Evolutionary conservation across 129 eudicot genomes (phyloP), one percentile per base, ranked within the genome.

Genomic region (Mikania micrantha): DNA sequence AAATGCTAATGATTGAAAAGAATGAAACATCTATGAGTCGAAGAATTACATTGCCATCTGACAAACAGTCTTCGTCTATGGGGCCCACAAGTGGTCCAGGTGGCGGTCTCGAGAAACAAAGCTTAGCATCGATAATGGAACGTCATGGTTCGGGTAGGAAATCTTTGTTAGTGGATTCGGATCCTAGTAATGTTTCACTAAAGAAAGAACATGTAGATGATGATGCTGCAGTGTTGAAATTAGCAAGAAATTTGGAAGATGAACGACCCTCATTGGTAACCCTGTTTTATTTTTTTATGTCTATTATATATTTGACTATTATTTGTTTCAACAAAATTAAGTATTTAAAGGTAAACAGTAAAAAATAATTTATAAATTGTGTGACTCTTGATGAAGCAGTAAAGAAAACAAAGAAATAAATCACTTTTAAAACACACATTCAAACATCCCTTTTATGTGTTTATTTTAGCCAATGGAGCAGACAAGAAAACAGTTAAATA

Each of bases 61-160:
- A 87, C 45, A 90, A 85, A 44, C 71, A 80, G 49, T 52, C 76
- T 22, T 64, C 86, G 52, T 82, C 87, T 29, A 38, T 19, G 4
- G 78, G 74, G 28, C 70, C 80, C 35, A 69, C 89, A 24, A 17
- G 76, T 54, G 77, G 70, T 69, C 71, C 74, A 2, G 80, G 81
- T 47, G 88, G 85, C 77, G 72, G 87, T 69, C 71, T 83, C 8
- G 86, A 90, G 27, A 84, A 85, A 65, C 98, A 79, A 63, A 92
- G 84, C 78, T 62, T 92, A 69, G 91, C 95, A 44, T 82, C 98
- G 42, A 90, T 79, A 41, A 73, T 92, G 9, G 96, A 88, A 76
- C 87, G 83, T 17, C 98, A 88, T 75, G 98, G 98, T 60, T 92
- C 98, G 17, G 90, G 95, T 54, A 69, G 98, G 77, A 88, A 78